phyloP scores from a whole-genome alignment of 108 stramenopile genomes.

The Licmophora abbreviata region DNA sequence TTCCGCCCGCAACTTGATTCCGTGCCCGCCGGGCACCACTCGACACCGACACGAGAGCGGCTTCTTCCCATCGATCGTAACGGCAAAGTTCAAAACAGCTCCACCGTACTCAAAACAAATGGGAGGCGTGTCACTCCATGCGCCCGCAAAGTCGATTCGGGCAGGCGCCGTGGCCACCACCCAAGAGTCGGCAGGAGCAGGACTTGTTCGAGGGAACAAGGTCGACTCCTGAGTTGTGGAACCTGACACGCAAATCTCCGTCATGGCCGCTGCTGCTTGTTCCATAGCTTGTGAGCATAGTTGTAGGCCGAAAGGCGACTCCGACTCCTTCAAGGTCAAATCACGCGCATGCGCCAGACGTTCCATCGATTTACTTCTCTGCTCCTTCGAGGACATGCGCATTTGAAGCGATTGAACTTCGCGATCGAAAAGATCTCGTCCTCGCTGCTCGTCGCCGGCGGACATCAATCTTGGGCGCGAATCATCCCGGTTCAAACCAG shows the following conservation, averaged over 20 bases:
- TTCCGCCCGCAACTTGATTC: slow-evolving; percentile 49
- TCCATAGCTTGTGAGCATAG: slow-evolving; percentile 24
- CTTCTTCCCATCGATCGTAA: slow-evolving; percentile 38
- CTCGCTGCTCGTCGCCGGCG: background rate
- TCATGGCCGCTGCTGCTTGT: slow-evolving; percentile 26
- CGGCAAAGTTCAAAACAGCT: slow-evolving; percentile 62
- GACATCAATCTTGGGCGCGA: too few species aligned
- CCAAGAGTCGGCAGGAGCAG: slow-evolving; percentile 21
- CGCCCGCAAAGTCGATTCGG: slow-evolving; percentile 77
- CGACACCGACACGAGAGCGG: slow-evolving; percentile 65
- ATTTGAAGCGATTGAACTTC: background rate
- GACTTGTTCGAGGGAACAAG: slow-evolving; percentile 3
- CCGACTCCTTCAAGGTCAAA: too few species aligned
- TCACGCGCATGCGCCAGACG: too few species aligned
- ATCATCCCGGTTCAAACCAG: too few species aligned
- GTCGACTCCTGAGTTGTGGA: background rate
- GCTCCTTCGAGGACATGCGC: background rate
- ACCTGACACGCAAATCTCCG: slow-evolving; percentile 33
- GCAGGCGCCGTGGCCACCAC: slow-evolving; percentile 60
- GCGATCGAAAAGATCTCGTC: background rate
- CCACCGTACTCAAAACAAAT: slow-evolving; percentile 73
- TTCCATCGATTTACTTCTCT: too few species aligned
- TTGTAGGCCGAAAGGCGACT: too few species aligned
- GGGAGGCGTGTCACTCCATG: slow-evolving; percentile 88
- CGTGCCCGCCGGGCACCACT: slow-evolving; percentile 19